Evolutionary conservation across 495 filamentous ascomycete species (phyloP).

Genomic region (Hypoxylon fragiforme): DNA sequence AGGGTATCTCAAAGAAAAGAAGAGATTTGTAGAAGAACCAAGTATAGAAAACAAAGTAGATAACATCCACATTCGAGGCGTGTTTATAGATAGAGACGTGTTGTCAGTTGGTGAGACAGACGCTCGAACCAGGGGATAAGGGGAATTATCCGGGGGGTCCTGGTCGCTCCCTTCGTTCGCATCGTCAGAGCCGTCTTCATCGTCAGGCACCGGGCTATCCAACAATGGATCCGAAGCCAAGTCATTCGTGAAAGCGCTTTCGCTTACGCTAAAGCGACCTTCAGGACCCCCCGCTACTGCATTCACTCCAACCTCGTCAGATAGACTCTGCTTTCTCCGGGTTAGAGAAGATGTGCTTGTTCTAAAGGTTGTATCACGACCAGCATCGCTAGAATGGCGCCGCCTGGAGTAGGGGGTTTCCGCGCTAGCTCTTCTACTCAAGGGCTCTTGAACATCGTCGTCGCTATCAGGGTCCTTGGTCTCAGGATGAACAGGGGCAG

Average conservation of each 20-base stretch:
- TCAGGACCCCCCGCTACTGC: constrained; percentile 47
- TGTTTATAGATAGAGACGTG: constrained; percentile 74
- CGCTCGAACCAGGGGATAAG: constrained; percentile 74
- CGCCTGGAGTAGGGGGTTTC: constrained; percentile 17
- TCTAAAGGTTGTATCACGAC: constrained; percentile 12
- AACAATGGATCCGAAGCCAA: constrained; percentile 35
- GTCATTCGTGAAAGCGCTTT: constrained; percentile 43
- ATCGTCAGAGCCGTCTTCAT: constrained; percentile 34
- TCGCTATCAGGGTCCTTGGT: constrained; percentile 20
- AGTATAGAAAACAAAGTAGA: constrained; percentile 77
- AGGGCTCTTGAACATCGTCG: not conserved
- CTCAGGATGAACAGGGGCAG: constrained; percentile 26
- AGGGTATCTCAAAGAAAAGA: constrained; percentile 82
- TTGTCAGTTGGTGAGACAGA: constrained; percentile 76
- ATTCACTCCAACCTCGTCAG: constrained; percentile 47
- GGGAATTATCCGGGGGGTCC: constrained; percentile 64
- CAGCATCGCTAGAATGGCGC: constrained; percentile 22
- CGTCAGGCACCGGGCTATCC: constrained; percentile 23
- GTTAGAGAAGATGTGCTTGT: constrained; percentile 30
- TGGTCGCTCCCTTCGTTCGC: constrained; percentile 45
- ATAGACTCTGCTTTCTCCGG: constrained; percentile 36
- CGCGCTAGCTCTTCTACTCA: constrained; percentile 15
- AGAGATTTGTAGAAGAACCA: constrained; percentile 80
- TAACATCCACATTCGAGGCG: constrained; percentile 82
- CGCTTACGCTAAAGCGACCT: constrained; percentile 50